A percentile compares a stretch with the other conserved stretches of the same genome.
These are phyloP conservation scores for Metschnikowia lachancei DNA, from an alignment of 805 yeast genomes.

Conservation along the genomic window DNA sequence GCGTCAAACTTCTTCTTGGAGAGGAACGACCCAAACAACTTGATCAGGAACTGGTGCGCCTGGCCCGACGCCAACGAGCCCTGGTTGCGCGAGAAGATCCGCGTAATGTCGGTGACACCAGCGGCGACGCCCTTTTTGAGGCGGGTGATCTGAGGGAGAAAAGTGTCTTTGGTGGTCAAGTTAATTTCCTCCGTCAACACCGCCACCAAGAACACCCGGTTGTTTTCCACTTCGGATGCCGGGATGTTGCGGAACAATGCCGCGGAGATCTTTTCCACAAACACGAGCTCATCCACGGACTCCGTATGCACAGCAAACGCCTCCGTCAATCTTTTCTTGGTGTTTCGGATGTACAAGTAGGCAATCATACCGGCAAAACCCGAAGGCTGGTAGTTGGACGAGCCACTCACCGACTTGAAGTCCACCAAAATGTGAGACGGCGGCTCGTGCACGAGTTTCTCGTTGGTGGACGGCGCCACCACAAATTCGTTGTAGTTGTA, in stretches of 20 bases:
- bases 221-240: conserved; percentile 56
- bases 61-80: conserved; percentile 61
- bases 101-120: conserved; percentile 81
- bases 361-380: conserved; percentile 73
- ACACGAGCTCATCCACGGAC: conserved; percentile 52
- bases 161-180: conserved; percentile 33
- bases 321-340: conserved; percentile 66
- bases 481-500: conserved; percentile 26
- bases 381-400: conserved; percentile 58
- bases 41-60: conserved; percentile 67
- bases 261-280: conserved; percentile 67
- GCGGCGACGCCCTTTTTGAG: conserved; percentile 82
- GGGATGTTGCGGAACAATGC: conserved; percentile 80
- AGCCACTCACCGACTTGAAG: conserved; percentile 63
- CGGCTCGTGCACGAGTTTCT: conserved; percentile 47
- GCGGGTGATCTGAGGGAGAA: conserved; percentile 32
- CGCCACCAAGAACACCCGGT: conserved; percentile 73
- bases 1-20: conserved; percentile 36
- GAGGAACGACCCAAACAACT: conserved; percentile 68
- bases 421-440: conserved; percentile 74
- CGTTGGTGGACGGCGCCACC: conserved; percentile 46
- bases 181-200: conserved; percentile 68
- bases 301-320: conserved; percentile 69
- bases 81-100: conserved; percentile 65
- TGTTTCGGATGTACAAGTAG: conserved; percentile 65